Conservation (phyloP, 345 rosid species). For the Hypericum perforatum region DNA sequence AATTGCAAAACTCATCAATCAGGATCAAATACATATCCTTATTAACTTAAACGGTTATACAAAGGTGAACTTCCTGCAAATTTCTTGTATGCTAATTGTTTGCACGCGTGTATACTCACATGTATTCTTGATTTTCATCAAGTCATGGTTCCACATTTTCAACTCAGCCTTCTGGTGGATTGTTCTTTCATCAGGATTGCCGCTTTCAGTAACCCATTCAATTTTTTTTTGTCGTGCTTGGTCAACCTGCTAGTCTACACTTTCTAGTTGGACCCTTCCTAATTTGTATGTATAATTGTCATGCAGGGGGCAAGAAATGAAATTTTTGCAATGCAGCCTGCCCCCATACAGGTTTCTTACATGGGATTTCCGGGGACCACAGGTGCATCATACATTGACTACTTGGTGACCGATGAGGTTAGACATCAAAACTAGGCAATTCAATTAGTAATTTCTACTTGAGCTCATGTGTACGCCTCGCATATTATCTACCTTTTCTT, state of each 20-base stretch:
- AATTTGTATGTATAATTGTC: neutral
- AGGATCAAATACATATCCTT: slow-evolving; percentile 81
- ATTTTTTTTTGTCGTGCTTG: too few relatives aligned
- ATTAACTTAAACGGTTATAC: slow-evolving; percentile 95
- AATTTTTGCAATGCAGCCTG: slow-evolving; percentile 96
- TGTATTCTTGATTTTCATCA: too few relatives aligned
- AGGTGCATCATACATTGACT: slow-evolving; percentile 87
- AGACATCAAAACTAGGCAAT: neutral
- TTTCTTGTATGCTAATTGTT: too few relatives aligned
- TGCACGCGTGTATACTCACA: too few relatives aligned
- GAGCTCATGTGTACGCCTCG: neutral
- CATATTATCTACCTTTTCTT: slow-evolving; percentile 2
- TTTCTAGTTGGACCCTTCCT: too few relatives aligned
- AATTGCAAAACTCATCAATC: slow-evolving; percentile 76
- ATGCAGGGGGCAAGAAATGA: slow-evolving; percentile 97
- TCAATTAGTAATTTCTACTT: neutral
- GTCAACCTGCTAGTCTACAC: too few relatives aligned
- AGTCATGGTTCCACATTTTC: too few relatives aligned
- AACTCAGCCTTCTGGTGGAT: too few relatives aligned
- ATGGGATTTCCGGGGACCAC: slow-evolving; percentile 99
- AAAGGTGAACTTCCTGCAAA: slow-evolving; percentile 35
- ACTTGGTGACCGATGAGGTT: slow-evolving; percentile 97
- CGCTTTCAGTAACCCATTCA: too few relatives aligned
- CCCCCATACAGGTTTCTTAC: slow-evolving; percentile 93
- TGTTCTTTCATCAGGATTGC: too few relatives aligned